Base-by-base conservation (phyloP, 768 basidiomycete genomes). In the Boletus reticuloceps region DNA sequence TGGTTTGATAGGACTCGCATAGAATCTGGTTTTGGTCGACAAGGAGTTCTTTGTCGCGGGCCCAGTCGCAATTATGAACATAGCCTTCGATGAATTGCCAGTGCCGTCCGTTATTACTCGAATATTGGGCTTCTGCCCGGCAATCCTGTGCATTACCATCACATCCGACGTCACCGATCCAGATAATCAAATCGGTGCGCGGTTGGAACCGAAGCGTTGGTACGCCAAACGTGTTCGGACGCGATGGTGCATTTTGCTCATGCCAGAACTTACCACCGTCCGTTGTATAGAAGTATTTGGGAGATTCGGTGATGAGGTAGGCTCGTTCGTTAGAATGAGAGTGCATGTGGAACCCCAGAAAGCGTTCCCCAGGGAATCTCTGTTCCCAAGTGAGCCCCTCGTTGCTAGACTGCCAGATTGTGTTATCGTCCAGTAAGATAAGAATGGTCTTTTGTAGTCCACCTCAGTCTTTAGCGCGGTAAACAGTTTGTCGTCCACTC, bases 361-460 rank as follows among this genome's bases (percentile, higher is more conserved):
- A 89, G 16, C 77, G 81, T 55, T 86, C 77, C 1, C 75, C 77
- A 0, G 82, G 78, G 65, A 69, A 74, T 14, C 86, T 78, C 55
- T 84, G 85, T 41, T 79, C 78, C 95, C 96, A 99, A 0, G 85
- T 85, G 71, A 92, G 94, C 1, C 96, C 97, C 71, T 99, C 95
- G 67, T 94, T 98, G 63, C 83, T 84, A 1, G 94, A 97, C 74
- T 98, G 94, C 93, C 93, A 98, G 51, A 98, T 78, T 0, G 82
- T 79, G 57, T 83, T 71, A 64, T 98, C 94, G 2, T 69, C 68
- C 4, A 97, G 79, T 7, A 91, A 86, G 39, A 91, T 84, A 32
- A 99, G 82, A 52, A 98, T 81, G 1, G 94, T 94, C 82, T 91
- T 51, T 40, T 43, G 25, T 22, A 38, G 6, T 38, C 36, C 32